Percentiles rank a stretch among this genome's conserved stretches.
phyloP scores from a whole-genome alignment of 2,329 filamentous ascomycete species.

The Trichoderma koningiopsis region DNA sequence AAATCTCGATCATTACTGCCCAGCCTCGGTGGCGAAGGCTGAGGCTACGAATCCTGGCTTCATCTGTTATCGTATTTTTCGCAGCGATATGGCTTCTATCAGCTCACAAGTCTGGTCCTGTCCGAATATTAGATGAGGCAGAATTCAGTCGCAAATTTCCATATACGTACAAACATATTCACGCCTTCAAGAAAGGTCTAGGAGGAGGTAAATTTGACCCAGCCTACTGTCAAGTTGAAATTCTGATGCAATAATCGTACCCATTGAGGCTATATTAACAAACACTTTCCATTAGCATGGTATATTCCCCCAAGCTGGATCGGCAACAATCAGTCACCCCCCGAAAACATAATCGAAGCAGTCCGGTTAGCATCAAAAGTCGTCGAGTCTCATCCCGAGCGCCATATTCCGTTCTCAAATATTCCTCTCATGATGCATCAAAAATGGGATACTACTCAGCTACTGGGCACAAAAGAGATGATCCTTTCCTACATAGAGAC shows the following conservation, averaged over 20 bases:
- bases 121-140: neutral
- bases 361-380: constrained; percentile 27
- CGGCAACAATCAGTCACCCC: constrained; percentile 16
- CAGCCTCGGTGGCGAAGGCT: neutral
- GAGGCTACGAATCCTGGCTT: neutral
- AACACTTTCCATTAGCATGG: constrained; percentile 29
- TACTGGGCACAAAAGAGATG: constrained; percentile 26
- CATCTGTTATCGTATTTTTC: neutral
- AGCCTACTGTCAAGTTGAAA: neutral
- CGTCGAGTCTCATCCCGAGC: constrained; percentile 23
- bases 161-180: constrained; percentile 30
- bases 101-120: neutral
- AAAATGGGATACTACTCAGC: constrained; percentile 29
- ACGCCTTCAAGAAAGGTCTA: constrained; percentile 25
- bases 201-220: constrained; percentile 28
- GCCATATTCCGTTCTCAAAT: constrained; percentile 30
- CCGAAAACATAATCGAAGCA: constrained; percentile 31
- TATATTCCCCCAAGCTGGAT: constrained; percentile 32
- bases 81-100: neutral
- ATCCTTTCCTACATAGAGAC: constrained; percentile 30
- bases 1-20: neutral
- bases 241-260: neutral
- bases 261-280: neutral
- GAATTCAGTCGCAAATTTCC: constrained; percentile 19
- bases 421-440: constrained; percentile 34